Conservation (phyloP, 345 rosid genomes). For the Turritis glabra region DNA sequence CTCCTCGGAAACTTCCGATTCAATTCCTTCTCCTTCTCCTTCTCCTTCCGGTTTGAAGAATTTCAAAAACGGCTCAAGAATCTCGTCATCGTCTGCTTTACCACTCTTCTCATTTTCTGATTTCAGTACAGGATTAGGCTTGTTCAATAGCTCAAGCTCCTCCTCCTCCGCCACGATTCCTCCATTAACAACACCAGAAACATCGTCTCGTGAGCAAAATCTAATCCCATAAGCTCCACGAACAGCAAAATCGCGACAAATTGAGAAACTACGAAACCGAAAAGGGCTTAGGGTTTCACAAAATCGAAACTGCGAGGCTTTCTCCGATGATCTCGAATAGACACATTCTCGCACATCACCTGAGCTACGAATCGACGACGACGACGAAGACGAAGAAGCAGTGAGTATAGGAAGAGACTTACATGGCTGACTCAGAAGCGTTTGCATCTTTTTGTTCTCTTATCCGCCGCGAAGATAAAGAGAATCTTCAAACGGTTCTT, state of each 20-base stretch:
- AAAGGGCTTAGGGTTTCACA: constrained; percentile 26
- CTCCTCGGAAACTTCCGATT: constrained; percentile 33
- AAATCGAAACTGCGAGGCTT: constrained; percentile 21
- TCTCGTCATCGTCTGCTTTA: constrained; percentile 53
- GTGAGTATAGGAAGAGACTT: constrained; percentile 42
- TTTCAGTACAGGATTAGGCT: constrained; percentile 54
- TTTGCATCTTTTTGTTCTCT: constrained; percentile 50
- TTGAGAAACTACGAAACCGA: constrained; percentile 20
- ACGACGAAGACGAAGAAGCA: constrained; percentile 31
- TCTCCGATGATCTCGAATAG: constrained; percentile 17
- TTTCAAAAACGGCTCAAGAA: constrained; percentile 79
- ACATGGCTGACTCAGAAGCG: constrained; percentile 49
- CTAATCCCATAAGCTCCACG: constrained; percentile 36
- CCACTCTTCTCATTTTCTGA: constrained; percentile 32
- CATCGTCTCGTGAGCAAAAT: constrained; percentile 47
- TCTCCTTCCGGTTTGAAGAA: constrained; percentile 59
- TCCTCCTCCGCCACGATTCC: constrained; percentile 41
- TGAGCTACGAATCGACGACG: constrained; percentile 25
- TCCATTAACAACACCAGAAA: constrained; percentile 34
- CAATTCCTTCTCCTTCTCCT: constrained; percentile 35
- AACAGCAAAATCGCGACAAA: constrained; percentile 27
- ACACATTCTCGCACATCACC: constrained; percentile 1
- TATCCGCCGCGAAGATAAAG: constrained; percentile 39
- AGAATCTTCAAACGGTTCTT: constrained; percentile 33
- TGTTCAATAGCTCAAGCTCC: constrained; percentile 66